Evolutionary conservation across 2,329 filamentous ascomycete genomes (phyloP), one percentile per base, ranked within the genome.

Genomic region (Pestalotiopsis sp.): DNA sequence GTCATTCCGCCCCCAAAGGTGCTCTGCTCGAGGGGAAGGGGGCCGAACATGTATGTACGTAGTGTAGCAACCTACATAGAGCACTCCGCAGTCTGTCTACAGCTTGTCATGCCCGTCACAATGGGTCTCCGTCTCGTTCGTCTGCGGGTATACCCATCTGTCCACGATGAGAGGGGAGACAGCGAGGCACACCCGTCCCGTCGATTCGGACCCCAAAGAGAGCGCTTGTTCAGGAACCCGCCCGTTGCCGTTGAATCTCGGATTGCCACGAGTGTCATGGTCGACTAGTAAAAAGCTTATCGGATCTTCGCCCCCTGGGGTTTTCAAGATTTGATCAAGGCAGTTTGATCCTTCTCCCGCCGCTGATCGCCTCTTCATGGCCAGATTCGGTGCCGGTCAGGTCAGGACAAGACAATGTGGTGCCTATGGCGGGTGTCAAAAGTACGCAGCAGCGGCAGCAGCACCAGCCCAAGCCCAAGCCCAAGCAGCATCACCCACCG

Each of bases 151-250:
- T 40, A 62, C n/a, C 59, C 36, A 62, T 20, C 27, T 59, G 25
- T 62, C n/a, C n/a, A 62, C 38, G 20, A n/a, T n/a, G 13, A 6
- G 12, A 27, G 38, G 27, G 38, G 14, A 20, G 20, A 31, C 5
- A 64, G 61, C 45, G 52, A 64, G 61, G n/a, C 61, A 36, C 17
- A 49, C 17, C 61, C 61, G 23, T 64, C 38, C 61, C 23, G 61
- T 49, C 61, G 63, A 45, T 66, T 66, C 60, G 65, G 65, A 66
- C 65, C 65, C 52, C 65, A 66, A 66, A 49, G 57, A n/a, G 31
- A 9, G 58, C 58, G 25, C 12, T 23, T 52, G n/a, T 40, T 36
- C 56, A n/a, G 65, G 38, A 59, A 31, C 38, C 36, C 62, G 62
- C 62, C 62, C 23, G 62, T 49, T 52, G 62, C 38, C 62, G 62